phyloP scores from a whole-genome alignment of 148 eudicot genomes.

The Camellia japonica region DNA sequence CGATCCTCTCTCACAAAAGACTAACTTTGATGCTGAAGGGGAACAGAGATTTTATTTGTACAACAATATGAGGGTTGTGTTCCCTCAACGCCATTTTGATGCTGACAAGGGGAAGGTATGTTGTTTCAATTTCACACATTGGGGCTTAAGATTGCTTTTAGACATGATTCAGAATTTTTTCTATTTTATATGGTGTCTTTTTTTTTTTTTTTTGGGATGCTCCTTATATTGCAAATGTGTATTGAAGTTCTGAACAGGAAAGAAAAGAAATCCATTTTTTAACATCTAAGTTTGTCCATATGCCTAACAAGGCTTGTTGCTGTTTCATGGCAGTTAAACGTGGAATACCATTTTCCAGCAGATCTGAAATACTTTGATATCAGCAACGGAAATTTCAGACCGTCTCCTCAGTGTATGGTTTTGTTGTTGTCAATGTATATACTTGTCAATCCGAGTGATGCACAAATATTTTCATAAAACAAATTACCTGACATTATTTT shows the following conservation, averaged over 20 bases:
- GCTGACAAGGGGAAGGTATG: slow-evolving; percentile 86
- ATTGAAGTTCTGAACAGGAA: no score
- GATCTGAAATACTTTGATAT: slow-evolving; percentile 79
- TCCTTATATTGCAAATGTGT: neutral
- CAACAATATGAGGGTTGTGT: slow-evolving; percentile 68
- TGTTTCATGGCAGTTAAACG: slow-evolving; percentile 49
- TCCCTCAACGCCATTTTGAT: slow-evolving; percentile 84
- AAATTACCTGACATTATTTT: no score
- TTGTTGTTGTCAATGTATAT: no score
- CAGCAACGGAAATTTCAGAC: slow-evolving; percentile 32
- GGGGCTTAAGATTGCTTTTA: neutral
- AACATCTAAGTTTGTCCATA: neutral
- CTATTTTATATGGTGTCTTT: neutral
- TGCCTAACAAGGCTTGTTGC: neutral
- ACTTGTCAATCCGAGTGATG: no score
- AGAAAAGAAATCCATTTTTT: neutral
- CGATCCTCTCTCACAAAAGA: slow-evolving; percentile 30
- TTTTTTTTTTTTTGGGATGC: no score
- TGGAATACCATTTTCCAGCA: slow-evolving; percentile 72
- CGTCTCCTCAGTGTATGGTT: no score
- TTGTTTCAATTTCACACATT: neutral
- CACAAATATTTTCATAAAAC: no score
- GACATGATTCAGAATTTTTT: neutral
- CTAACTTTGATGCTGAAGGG: slow-evolving; percentile 20
- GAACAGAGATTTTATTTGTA: slow-evolving; percentile 63